A percentile compares a stretch with the other conserved stretches of the same genome.
Conservation (phyloP, 2,329 filamentous ascomycete genomes). For the Lecanoromycetidae sp. region DNA sequence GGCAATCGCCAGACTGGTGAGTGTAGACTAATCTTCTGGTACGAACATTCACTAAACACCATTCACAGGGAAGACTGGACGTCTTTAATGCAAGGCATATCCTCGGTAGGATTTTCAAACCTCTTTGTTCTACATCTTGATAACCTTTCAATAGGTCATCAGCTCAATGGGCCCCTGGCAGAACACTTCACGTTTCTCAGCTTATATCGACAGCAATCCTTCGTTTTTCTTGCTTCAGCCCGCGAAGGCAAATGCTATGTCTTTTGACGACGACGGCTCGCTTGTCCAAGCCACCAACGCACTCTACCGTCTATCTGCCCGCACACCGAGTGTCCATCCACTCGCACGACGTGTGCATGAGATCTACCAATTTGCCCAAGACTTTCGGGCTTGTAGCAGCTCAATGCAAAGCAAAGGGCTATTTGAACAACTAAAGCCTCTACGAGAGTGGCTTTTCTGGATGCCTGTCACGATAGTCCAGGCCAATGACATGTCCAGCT, state of each 20-base stretch:
- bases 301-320: slow-evolving; percentile 12
- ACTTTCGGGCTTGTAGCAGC: slow-evolving; percentile 15
- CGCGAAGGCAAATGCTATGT: slow-evolving; percentile 24
- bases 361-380: slow-evolving; percentile 57
- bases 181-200: slow-evolving; percentile 42
- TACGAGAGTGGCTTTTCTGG: slow-evolving; percentile 93
- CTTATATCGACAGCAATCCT: slow-evolving; percentile 70
- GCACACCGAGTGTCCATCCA: slow-evolving; percentile 14
- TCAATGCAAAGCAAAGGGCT: slow-evolving; percentile 54
- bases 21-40: slow-evolving; percentile 25
- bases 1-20: slow-evolving; percentile 95
- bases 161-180: slow-evolving; percentile 69
- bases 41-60: slow-evolving; percentile 26
- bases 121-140: background rate
- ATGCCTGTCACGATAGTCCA: slow-evolving; percentile 75
- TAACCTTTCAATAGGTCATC: slow-evolving; percentile 50
- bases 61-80: slow-evolving; percentile 72
- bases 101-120: slow-evolving; percentile 51
- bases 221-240: slow-evolving; percentile 37
- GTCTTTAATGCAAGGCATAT: slow-evolving; percentile 81
- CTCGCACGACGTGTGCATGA: slow-evolving; percentile 51
- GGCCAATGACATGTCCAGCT: slow-evolving; percentile 61
- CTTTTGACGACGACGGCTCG: slow-evolving; percentile 42
- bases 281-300: slow-evolving; percentile 13
- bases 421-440: slow-evolving; percentile 76